Conservation (phyloP, 2,329 filamentous ascomycete species). For the Penicillium sp. region DNA sequence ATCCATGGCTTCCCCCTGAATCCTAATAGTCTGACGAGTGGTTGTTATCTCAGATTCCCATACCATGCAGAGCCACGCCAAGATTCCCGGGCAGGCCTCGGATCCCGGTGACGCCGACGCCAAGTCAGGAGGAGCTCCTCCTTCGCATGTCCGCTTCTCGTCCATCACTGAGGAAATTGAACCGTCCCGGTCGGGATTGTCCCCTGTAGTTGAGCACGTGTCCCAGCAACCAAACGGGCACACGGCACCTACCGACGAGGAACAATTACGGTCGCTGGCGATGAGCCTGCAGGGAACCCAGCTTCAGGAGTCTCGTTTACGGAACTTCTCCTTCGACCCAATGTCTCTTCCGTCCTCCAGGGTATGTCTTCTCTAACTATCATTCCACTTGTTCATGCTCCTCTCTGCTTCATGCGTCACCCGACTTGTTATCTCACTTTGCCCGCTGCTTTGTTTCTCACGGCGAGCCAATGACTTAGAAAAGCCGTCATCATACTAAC, state of each 20-base stretch:
- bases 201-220: slow-evolving; percentile 19
- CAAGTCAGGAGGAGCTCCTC: slow-evolving; percentile 32
- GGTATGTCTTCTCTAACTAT: slow-evolving; percentile 32
- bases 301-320: slow-evolving; percentile 77
- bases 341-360: slow-evolving; percentile 69
- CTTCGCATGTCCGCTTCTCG: slow-evolving; percentile 62
- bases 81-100: slow-evolving; percentile 24
- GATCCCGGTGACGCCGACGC: slow-evolving; percentile 26
- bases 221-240: slow-evolving; percentile 8
- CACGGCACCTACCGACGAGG: slow-evolving; percentile 41
- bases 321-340: slow-evolving; percentile 84
- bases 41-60: slow-evolving; percentile 16
- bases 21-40: slow-evolving; percentile 11
- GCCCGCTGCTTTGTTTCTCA: background rate
- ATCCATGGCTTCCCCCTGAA: background rate
- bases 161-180: slow-evolving; percentile 67
- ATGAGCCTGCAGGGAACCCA: slow-evolving; percentile 68
- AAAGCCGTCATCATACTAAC: slow-evolving; percentile 9
- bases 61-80: slow-evolving; percentile 20
- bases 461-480: background rate
- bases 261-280: slow-evolving; percentile 68
- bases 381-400: slow-evolving; percentile 7
- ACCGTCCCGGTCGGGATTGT: slow-evolving; percentile 39
- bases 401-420: background rate
- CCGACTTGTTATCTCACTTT: background rate